These are phyloP conservation scores for Gossypium raimondii DNA, from an alignment of 345 rosid species.

Conservation along the genomic window DNA sequence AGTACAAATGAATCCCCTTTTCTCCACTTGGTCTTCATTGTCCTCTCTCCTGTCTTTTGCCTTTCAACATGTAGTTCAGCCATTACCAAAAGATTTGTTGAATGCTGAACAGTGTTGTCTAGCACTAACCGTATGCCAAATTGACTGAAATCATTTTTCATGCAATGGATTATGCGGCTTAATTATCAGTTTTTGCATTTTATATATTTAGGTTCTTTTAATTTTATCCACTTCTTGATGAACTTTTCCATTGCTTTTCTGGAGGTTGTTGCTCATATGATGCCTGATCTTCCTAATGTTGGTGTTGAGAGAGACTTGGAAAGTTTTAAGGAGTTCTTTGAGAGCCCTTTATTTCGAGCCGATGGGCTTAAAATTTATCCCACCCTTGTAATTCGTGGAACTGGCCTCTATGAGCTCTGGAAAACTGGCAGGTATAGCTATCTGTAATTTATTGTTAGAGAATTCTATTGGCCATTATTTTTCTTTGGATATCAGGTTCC, in stretches of 20 bases:
- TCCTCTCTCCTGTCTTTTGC: not conserved
- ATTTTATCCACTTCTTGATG: conserved; percentile 4
- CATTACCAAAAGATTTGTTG: not conserved
- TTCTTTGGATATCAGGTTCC: not conserved
- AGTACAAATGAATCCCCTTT: not conserved
- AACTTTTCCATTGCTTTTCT: conserved; percentile 21
- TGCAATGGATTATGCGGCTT: not conserved
- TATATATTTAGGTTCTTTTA: not conserved
- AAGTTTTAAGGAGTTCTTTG: conserved; percentile 93
- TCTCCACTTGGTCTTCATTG: not conserved
- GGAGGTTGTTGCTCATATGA: conserved; percentile 99
- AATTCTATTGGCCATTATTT: not conserved
- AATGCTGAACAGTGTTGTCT: not conserved
- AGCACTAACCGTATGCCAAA: not conserved
- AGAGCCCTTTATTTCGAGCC: conserved; percentile 90
- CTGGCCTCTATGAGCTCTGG: conserved; percentile 97
- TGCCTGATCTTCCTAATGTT: conserved; percentile 99
- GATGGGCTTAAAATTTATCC: conserved; percentile 99
- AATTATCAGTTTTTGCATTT: not conserved
- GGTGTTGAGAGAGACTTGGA: conserved; percentile 96
- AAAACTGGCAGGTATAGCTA: conserved; percentile 84
- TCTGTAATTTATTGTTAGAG: conserved; percentile 4
- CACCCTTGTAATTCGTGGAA: conserved; percentile 97
- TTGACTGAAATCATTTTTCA: not conserved
- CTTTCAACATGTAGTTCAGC: not conserved